Evolutionary conservation across 768 basidiomycete genomes (phyloP).

Genomic region (Boletus edulis): DNA sequence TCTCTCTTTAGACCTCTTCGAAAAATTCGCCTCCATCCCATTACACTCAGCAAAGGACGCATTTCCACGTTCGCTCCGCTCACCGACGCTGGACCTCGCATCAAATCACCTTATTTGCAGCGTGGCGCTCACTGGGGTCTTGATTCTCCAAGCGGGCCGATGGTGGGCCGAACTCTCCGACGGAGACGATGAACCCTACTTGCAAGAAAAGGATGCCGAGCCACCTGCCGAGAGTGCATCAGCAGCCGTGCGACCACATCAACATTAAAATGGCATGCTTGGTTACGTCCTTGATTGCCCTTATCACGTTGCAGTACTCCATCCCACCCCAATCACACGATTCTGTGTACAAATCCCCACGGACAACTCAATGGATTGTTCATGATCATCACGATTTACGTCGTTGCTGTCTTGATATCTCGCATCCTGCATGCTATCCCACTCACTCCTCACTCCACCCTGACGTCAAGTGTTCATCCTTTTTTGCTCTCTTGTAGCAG

Average conservation of each 20-base stretch:
- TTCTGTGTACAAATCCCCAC: constrained; percentile 5
- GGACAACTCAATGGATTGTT: constrained; percentile 4
- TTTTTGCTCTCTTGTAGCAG: constrained; percentile 9
- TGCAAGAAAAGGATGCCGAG: constrained; percentile 30
- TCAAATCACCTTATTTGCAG: constrained; percentile 84
- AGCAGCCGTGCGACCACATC: not conserved
- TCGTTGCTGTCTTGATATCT: constrained; percentile 28
- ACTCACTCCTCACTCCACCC: not conserved
- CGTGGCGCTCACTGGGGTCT: constrained; percentile 84
- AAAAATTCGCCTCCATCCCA: constrained; percentile 60
- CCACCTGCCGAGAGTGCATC: constrained; percentile 11
- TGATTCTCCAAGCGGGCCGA: constrained; percentile 78
- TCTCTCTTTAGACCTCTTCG: constrained; percentile 46
- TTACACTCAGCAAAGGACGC: constrained; percentile 48
- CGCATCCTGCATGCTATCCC: constrained; percentile 21
- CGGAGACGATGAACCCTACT: constrained; percentile 45
- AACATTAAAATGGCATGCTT: constrained; percentile 8
- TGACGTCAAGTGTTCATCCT: constrained; percentile 1
- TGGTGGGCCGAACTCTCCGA: constrained; percentile 83
- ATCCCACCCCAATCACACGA: not conserved
- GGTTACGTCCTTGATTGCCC: not conserved
- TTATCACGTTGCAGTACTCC: too few species aligned
- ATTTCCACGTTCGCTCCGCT: constrained; percentile 62
- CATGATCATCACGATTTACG: constrained; percentile 24
- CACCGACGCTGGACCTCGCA: constrained; percentile 72